Evolutionary conservation across 1,284 basidiomycete species (phyloP).

Genomic region (Irpex lacteus): DNA sequence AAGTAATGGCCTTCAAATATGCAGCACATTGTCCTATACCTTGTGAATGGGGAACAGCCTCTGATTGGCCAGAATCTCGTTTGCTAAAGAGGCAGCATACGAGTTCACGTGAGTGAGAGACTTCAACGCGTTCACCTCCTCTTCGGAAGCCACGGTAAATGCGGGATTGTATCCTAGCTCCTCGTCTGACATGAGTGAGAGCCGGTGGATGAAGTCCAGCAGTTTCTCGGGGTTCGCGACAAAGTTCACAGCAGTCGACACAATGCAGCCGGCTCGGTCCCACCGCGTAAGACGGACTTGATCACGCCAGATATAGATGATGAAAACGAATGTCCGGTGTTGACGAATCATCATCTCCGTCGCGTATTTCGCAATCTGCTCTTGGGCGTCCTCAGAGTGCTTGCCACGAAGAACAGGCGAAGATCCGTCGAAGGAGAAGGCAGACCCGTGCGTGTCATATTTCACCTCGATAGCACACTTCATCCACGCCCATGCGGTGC

Average conservation of each 20-base stretch:
- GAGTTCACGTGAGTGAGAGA: background rate
- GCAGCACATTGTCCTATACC: background rate
- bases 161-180: background rate
- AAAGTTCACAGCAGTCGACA: conserved; percentile 17
- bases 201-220: conserved; percentile 15
- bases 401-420: background rate
- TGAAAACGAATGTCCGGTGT: conserved; percentile 17
- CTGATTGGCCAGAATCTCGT: background rate
- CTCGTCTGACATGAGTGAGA: background rate
- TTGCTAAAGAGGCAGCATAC: background rate
- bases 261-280: conserved; percentile 19
- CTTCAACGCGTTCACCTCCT: background rate
- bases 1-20: background rate
- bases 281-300: conserved; percentile 13
- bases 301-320: conserved; percentile 16
- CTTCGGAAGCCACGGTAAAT: background rate
- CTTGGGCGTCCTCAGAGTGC: background rate
- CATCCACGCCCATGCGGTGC: background rate
- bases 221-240: background rate
- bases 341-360: conserved; percentile 13
- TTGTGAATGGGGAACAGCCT: background rate
- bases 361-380: conserved; percentile 12
- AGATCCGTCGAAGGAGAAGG: background rate
- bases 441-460: background rate
- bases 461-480: background rate